These are phyloP conservation scores for Phaeosphaeriaceae sp. DNA, from an alignment of 2,329 filamentous ascomycete species.

Conservation along the genomic window DNA sequence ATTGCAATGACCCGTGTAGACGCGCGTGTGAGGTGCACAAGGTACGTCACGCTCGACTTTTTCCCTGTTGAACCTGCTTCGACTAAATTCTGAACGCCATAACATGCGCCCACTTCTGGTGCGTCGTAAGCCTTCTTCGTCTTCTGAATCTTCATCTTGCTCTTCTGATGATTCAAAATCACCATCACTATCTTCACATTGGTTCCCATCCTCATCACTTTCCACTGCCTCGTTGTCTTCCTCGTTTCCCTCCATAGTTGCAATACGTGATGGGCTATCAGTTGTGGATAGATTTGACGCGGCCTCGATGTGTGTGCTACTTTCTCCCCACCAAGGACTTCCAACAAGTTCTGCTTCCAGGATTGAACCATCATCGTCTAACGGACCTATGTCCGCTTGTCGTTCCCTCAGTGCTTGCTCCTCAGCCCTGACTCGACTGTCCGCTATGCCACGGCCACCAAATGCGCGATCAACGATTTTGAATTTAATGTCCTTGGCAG, in stretches of 20 bases:
- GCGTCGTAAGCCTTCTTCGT: conserved; percentile 40
- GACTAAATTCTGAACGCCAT: conserved; percentile 58
- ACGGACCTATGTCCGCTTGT: conserved; percentile 57
- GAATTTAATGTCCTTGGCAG: conserved; percentile 62
- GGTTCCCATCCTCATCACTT: conserved; percentile 35
- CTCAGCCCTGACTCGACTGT: conserved; percentile 48
- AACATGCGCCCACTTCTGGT: conserved; percentile 51
- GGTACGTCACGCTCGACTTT: conserved; percentile 62
- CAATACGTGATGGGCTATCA: conserved; percentile 1
- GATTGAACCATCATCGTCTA: conserved; percentile 54
- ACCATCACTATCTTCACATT: conserved; percentile 10
- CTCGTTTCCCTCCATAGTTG: conserved; percentile 1
- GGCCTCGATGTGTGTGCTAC: conserved; percentile 9
- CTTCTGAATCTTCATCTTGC: conserved; percentile 31
- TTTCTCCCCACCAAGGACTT: conserved; percentile 16
- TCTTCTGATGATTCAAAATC: conserved; percentile 5
- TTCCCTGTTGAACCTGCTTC: conserved; percentile 52
- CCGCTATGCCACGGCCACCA: conserved; percentile 61
- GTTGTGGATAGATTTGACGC: conserved; percentile 4
- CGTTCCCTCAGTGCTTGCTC: conserved; percentile 48
- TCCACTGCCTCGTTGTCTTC: conserved; percentile 36
- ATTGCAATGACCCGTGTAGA: conserved; percentile 70
- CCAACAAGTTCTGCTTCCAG: conserved; percentile 37
- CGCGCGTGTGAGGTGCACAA: conserved; percentile 62
- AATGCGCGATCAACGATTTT: conserved; percentile 65